A percentile compares a stretch with the other conserved stretches of the same genome.
phyloP scores from a whole-genome alignment of 2,329 filamentous ascomycete genomes.

The Amylocarpus encephaloides region DNA sequence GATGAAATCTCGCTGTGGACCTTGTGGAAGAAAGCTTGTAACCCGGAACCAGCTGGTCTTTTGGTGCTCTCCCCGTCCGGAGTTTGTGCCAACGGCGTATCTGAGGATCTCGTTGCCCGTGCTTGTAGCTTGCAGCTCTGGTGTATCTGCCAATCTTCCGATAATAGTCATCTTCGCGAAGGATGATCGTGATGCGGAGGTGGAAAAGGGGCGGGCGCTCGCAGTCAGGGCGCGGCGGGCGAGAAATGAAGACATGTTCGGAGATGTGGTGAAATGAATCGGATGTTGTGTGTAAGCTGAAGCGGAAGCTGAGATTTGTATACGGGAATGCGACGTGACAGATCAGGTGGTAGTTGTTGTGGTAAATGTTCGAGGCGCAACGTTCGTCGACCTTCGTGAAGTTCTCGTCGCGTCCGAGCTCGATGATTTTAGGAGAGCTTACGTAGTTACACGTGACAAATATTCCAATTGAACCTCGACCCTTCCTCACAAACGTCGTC shows the following conservation, averaged over 20 bases:
- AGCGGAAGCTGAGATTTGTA: neutral
- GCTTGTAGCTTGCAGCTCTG: constrained; percentile 66
- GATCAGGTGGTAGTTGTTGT: neutral
- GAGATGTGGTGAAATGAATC: neutral
- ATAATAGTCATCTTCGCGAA: constrained; percentile 80
- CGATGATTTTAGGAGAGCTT: no score
- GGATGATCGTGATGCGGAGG: constrained; percentile 49
- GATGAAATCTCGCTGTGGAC: constrained; percentile 64
- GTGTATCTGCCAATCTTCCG: constrained; percentile 73
- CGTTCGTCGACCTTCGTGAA: neutral
- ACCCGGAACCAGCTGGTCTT: constrained; percentile 83
- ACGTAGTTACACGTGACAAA: no score
- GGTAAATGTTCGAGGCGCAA: neutral
- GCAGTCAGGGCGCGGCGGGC: constrained; percentile 36
- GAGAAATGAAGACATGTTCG: constrained; percentile 26
- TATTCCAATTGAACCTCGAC: no score
- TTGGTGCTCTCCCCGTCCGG: constrained; percentile 61
- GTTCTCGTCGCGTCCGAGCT: neutral
- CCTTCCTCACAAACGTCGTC: no score
- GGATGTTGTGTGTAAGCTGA: neutral
- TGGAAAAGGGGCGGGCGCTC: constrained; percentile 66
- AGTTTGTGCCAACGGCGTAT: constrained; percentile 68
- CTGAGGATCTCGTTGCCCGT: constrained; percentile 68
- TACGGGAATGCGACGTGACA: neutral
- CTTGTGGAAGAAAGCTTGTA: constrained; percentile 63